phyloP scores from a whole-genome alignment of 2,329 filamentous ascomycete genomes.

The Lizonia empirigonia region DNA sequence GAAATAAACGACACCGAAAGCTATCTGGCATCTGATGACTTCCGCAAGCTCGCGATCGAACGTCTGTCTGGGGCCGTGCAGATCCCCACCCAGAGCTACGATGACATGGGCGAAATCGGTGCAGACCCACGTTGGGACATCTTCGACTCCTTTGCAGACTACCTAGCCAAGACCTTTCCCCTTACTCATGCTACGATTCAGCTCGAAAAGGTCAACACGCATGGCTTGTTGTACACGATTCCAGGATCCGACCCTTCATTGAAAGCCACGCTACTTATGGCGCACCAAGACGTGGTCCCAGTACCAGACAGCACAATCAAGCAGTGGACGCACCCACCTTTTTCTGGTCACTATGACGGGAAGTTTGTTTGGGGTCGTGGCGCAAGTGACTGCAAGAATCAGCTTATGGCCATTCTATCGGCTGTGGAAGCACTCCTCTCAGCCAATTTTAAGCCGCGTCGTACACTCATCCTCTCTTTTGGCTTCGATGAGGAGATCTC shows the following conservation, averaged over 20 bases:
- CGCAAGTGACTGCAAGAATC: slow-evolving; percentile 65
- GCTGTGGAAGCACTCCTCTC: slow-evolving; percentile 62
- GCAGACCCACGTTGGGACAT: slow-evolving; percentile 64
- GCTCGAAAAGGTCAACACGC: slow-evolving; percentile 63
- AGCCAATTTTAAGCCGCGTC: slow-evolving; percentile 58
- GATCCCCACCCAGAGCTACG: slow-evolving; percentile 61
- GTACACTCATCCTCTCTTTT: slow-evolving; percentile 64
- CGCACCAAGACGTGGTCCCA: slow-evolving; percentile 69
- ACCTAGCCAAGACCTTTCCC: slow-evolving; percentile 39
- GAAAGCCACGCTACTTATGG: slow-evolving; percentile 65
- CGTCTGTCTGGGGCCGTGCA: slow-evolving; percentile 56
- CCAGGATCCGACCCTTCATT: slow-evolving; percentile 56
- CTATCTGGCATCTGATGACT: slow-evolving; percentile 36
- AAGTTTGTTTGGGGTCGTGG: slow-evolving; percentile 67
- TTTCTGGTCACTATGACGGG: slow-evolving; percentile 62
- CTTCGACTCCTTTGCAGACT: slow-evolving; percentile 60
- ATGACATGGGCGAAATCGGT: slow-evolving; percentile 61
- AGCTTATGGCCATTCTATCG: slow-evolving; percentile 60
- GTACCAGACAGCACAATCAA: slow-evolving; percentile 56
- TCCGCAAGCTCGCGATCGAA: slow-evolving; percentile 40
- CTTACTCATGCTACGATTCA: slow-evolving; percentile 51
- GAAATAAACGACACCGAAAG: slow-evolving; percentile 37
- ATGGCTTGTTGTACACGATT: slow-evolving; percentile 65
- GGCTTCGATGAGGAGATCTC: slow-evolving; percentile 69
- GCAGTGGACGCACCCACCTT: slow-evolving; percentile 66